Evolutionary conservation across 805 yeast species (phyloP), one percentile per base, ranked within the genome.

Genomic region (Nakazawaea wyomingensis): DNA sequence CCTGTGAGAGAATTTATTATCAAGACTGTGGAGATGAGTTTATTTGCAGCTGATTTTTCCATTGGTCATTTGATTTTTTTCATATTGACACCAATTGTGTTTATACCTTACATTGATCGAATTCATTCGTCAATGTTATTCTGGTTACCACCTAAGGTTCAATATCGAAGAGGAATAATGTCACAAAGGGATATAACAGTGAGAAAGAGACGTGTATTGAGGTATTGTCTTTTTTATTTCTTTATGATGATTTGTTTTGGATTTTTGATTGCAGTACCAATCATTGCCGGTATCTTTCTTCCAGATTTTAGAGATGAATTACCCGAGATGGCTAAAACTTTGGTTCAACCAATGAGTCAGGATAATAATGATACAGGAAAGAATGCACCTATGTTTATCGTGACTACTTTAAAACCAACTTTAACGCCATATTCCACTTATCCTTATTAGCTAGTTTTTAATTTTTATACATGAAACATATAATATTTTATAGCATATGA

Each of bases 351-450:
- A 1, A 71, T 64, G 30, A 54, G 61, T 31, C 85, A 80, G 53
- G 66, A 73, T 35, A 78, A 80, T 49, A 80, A 82, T 52, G 88
- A 82, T 54, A 82, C 88, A 0, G 88, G 87, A 0, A 64, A 54
- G 0, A 59, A 58, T 37, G 84, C 83, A 0, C 82, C 85, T 0
- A 41, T 59, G 1, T 59, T 64, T 9, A 65, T 78, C 13, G 49
- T 64, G 13, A 61, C 68, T 5, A 63, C 66, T 0, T 65, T 67
- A 10, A 69, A 70, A 0, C 50, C 63, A 5, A 39, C 46, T 43
- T 64, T 64, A 2, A 50, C 17, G 7, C 29, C 47, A 1, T 57
- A 64, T 39, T 61, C 52, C 33, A 64, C 71, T 1, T 63, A 56
- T 20, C 46, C 56, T 4, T 35, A 30, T 16, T 42, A 20, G 34